Base-by-base conservation (phyloP, 495 filamentous ascomycete genomes). In the Ramalina peruviana region DNA sequence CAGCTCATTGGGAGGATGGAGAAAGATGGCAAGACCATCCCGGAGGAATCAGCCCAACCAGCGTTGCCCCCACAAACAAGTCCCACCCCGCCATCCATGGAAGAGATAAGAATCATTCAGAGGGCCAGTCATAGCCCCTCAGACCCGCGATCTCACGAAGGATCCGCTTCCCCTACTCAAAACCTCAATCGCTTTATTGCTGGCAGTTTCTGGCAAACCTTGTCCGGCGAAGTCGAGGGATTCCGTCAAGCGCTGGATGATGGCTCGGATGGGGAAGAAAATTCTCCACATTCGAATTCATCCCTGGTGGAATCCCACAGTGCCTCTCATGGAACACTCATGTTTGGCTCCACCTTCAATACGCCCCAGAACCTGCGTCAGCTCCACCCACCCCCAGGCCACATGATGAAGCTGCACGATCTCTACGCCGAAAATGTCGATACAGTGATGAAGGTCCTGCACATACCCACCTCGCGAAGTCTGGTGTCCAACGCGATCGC, bases 391-490 rank as follows among this genome's bases (percentile, higher is more conserved):
- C 40, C 72, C 4, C 69, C 74, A 0, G 72, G 71, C 1, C 73
- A 79, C 44, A 65, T 80, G 1, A 69, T 68, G 1, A 72, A 71
- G 44, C 51, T 80, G 3, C 50, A 76, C 19, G 62, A 74, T 30
- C 57, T 73, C 3, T 82, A 71, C 56, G 53, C 63, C 7, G 69
- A 72, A 40, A 81, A 78, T 49, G 62, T 80, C 9, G 77, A 80
- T 48, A n/a, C 54, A 0, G 49, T 78, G 21, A 42, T 65, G 9
- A 68, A 67, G 40, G 52, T 73, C 15, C 62, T 80, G 12, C 76
- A 82, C 53, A 67, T 74, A 27, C 75, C 76, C 12, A 75, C 70
- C 5, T 20, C 77, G 9, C 64, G 48, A 6, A 69, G 72, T 44
- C 67, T 78, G 53, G 55, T 73, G 10, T 65, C 65, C 5, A 58